Evolutionary conservation across 345 rosid genomes (phyloP), one percentile per base, ranked within the genome.

Genomic region (Eucalyptus pauciflora): DNA sequence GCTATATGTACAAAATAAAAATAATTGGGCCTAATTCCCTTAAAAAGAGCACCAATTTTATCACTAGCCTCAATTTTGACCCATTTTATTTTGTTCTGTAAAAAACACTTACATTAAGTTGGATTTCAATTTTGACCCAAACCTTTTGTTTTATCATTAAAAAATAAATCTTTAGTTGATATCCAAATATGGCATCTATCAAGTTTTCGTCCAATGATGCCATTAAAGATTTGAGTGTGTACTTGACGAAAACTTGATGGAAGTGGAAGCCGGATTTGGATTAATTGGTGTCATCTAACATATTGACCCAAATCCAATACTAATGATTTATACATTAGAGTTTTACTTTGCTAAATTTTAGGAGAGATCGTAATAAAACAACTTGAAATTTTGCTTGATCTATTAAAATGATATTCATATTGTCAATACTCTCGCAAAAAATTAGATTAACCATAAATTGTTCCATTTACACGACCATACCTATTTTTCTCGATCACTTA

Each of bases 261-360:
- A 58, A 25, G 64, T 0, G 0, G 15, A 0, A 60, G 27, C 5
- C 1, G 3, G 3, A 37, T 37, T 37, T 33, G 27, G 4, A 76
- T 10, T 76, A 41, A 41, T 7, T 10, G 27, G 14, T 6, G 7
- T 71, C 27, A 37, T 71, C 25, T 37, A 41, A 10, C 25, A 6
- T 3, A 18, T 9, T 3, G 2, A 76, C 1, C 27, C 48, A 6
- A 41, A 41, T 76, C 7, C 5, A 33, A 71, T 33, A 33, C 5
- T 71, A 9, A 33, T 20, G 1, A 18, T 33, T 33, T 18, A 33
- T 71, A 5, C 29, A 41, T 41, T 5, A 2, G 15, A 20, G 7
- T 20, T 41, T 3, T 41, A 5, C 12, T 20, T 37, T 2, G 27
- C 3, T 10, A 37, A 20, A 22, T 64, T 64, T 64, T n/a, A 64